Conservation (phyloP, 2,329 filamentous ascomycete genomes). For the Colletotrichum coccodes region DNA sequence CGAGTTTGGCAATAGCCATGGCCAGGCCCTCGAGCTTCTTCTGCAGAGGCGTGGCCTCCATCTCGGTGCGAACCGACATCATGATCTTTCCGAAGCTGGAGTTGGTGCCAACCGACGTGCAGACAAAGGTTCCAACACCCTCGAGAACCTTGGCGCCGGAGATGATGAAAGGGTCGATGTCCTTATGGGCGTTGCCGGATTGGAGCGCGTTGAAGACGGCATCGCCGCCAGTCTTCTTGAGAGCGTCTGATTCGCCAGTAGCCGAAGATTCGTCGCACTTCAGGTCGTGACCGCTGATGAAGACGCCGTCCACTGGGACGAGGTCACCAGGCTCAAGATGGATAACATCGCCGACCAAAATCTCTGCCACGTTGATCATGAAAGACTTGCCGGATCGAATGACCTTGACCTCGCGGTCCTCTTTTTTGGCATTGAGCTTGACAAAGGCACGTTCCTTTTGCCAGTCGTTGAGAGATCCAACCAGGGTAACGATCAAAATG, state of each 20-base stretch:
- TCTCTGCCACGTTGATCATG: slow-evolving; percentile 72
- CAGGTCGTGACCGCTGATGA: slow-evolving; percentile 64
- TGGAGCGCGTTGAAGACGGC: slow-evolving; percentile 67
- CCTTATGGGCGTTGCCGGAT: slow-evolving; percentile 52
- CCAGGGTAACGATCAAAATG: slow-evolving; percentile 71
- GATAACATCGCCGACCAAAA: slow-evolving; percentile 76
- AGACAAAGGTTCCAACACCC: slow-evolving; percentile 63
- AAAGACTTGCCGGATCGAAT: slow-evolving; percentile 73
- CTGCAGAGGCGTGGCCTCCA: slow-evolving; percentile 64
- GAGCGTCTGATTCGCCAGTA: slow-evolving; percentile 78
- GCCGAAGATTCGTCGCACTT: slow-evolving; percentile 80
- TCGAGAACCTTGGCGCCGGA: slow-evolving; percentile 65
- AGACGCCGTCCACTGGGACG: slow-evolving; percentile 76
- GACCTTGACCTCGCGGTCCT: slow-evolving; percentile 73
- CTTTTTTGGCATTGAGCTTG: slow-evolving; percentile 70
- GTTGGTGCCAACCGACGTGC: slow-evolving; percentile 65
- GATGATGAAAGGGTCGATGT: slow-evolving; percentile 74
- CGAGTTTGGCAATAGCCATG: slow-evolving; percentile 56
- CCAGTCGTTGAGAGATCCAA: slow-evolving; percentile 74
- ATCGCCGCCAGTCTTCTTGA: slow-evolving; percentile 72
- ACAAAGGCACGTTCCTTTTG: slow-evolving; percentile 75
- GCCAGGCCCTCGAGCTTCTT: slow-evolving; percentile 60
- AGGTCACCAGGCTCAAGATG: slow-evolving; percentile 77
- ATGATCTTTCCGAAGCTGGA: slow-evolving; percentile 65
- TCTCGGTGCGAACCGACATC: slow-evolving; percentile 63